These are phyloP conservation scores for Ophiostoma perfectum DNA, from an alignment of 2,329 filamentous ascomycete genomes.

Conservation along the genomic window DNA sequence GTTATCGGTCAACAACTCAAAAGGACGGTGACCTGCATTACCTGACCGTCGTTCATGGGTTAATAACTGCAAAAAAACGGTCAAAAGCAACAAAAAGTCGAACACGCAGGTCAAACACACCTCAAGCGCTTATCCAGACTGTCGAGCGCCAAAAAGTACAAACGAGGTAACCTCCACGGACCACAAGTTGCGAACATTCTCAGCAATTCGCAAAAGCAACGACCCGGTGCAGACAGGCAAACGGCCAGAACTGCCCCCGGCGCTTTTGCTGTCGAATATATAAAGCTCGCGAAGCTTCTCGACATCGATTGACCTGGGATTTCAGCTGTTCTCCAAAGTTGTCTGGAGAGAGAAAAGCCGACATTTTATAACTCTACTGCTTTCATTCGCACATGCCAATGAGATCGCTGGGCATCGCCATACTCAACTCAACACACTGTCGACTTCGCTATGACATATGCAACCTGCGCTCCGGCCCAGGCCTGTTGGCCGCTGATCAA, in stretches of 20 bases:
- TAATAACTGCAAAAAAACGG: not conserved
- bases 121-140: not conserved
- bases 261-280: not conserved
- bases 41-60: not conserved
- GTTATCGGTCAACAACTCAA: conserved; percentile 10
- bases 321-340: not conserved
- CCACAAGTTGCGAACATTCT: not conserved
- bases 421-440: not conserved
- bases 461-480: conserved; percentile 8
- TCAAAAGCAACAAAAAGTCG: not conserved
- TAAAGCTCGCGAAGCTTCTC: not conserved
- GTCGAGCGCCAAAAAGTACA: conserved; percentile 8
- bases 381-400: not conserved
- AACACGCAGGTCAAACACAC: conserved; percentile 9
- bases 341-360: not conserved
- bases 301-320: not conserved
- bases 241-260: not conserved
- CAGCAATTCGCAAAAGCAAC: conserved; percentile 2
- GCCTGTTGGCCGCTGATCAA: conserved; percentile 16
- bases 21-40: conserved; percentile 10
- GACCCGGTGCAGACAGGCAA: not conserved
- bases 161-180: not conserved
- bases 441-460: not conserved
- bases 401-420: not conserved
- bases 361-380: no score